Conservation (phyloP, 23 red algal species). For the Gracilaria gracilis region DNA sequence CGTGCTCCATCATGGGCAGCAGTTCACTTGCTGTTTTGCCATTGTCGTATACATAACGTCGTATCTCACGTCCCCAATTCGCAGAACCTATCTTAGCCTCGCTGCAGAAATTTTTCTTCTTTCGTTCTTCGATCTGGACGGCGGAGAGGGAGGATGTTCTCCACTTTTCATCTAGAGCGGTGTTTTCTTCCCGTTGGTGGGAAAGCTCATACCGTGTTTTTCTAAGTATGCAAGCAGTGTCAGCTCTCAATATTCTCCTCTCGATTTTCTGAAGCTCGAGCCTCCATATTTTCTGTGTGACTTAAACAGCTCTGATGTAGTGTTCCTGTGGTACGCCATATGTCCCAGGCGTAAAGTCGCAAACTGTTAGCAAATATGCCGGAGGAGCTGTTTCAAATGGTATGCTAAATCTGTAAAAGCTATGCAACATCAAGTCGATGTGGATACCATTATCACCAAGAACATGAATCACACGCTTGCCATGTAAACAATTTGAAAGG, state of each 20-base stretch:
- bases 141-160: not conserved
- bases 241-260: not conserved
- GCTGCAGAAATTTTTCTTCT: slow-evolving; percentile 6
- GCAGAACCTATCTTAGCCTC: not conserved
- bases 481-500: not conserved
- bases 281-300: not conserved
- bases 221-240: slow-evolving; percentile 5
- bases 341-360: not conserved
- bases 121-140: not conserved
- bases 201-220: not conserved
- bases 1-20: not conserved
- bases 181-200: not conserved
- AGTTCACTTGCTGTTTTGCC: not conserved
- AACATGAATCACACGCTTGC: not conserved
- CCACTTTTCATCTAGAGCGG: not conserved
- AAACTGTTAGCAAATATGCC: not conserved
- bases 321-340: not conserved
- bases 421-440: not conserved
- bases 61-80: not conserved
- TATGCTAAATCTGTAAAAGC: not conserved
- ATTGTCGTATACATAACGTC: not conserved
- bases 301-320: not conserved
- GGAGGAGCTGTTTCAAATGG: not conserved
- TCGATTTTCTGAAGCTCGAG: not conserved
- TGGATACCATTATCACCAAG: not conserved